Evolutionary conservation across 768 basidiomycete species (phyloP).

Genomic region (Hebeloma cylindrosporum): DNA sequence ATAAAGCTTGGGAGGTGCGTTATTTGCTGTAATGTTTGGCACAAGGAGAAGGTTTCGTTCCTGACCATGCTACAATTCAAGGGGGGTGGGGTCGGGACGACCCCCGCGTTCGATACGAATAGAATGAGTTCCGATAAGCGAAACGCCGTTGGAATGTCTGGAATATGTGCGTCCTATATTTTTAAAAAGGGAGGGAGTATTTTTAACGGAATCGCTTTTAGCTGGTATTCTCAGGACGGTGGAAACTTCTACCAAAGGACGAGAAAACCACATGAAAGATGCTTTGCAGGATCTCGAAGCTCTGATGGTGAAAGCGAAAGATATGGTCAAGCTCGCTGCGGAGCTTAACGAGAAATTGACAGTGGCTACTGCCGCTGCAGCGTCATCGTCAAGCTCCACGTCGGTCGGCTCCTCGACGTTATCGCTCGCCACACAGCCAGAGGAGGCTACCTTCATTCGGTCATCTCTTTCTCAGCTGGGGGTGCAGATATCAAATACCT

Average conservation of each 20-base stretch:
- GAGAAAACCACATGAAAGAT: conserved; percentile 65
- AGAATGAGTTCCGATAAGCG: conserved; percentile 18
- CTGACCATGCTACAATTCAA: conserved; percentile 16
- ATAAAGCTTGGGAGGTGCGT: conserved; percentile 27
- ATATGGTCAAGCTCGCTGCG: conserved; percentile 89
- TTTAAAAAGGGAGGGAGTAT: too few species aligned
- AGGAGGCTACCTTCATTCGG: conserved; percentile 85
- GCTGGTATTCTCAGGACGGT: conserved; percentile 83
- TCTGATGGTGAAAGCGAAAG: conserved; percentile 86
- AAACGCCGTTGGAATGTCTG: conserved; percentile 20
- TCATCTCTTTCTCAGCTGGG: conserved; percentile 90
- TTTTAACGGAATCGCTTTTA: too few species aligned
- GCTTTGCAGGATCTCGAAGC: conserved; percentile 88
- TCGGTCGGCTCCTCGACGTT: conserved; percentile 19
- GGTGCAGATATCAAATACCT: conserved; percentile 70
- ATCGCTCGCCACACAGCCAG: conserved; percentile 53
- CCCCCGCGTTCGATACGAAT: conserved; percentile 12
- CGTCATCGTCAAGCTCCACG: conserved; percentile 20
- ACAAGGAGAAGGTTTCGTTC: conserved; percentile 6
- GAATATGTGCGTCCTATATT: conserved; percentile 23
- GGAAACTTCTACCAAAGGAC: conserved; percentile 61
- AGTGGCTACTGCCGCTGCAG: conserved; percentile 35
- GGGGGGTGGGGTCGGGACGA: conserved; percentile 11
- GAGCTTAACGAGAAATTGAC: conserved; percentile 84
- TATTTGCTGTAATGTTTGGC: conserved; percentile 5